Conservation (phyloP, 2,329 filamentous ascomycete genomes). For the Hymenoscyphus fraxineus region DNA sequence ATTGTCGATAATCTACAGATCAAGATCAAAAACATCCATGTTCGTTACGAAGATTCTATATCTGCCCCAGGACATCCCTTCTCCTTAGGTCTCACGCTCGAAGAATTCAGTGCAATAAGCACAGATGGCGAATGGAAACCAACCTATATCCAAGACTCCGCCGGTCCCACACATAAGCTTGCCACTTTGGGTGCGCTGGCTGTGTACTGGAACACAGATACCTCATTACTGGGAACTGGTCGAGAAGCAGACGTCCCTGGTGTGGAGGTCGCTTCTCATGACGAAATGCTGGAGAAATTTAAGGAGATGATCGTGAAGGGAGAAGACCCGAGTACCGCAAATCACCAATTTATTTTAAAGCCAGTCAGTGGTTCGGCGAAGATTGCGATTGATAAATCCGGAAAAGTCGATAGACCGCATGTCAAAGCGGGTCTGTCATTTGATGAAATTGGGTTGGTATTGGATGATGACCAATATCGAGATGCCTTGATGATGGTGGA, state of each 20-base stretch:
- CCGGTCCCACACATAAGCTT: constrained; percentile 83
- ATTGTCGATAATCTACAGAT: constrained; percentile 99
- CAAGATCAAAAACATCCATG: constrained; percentile 95
- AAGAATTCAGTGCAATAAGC: constrained; percentile 95
- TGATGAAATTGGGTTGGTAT: constrained; percentile 94
- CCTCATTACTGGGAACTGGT: constrained; percentile 75
- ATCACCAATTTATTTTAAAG: constrained; percentile 90
- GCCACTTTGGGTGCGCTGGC: constrained; percentile 86
- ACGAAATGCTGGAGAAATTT: constrained; percentile 74
- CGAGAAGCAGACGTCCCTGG: constrained; percentile 62
- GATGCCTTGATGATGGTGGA: constrained; percentile 98
- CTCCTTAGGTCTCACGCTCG: constrained; percentile 83
- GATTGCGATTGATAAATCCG: constrained; percentile 91
- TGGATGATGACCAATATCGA: constrained; percentile 96
- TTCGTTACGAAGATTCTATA: constrained; percentile 96
- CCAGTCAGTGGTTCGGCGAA: constrained; percentile 94
- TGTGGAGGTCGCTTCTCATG: constrained; percentile 62
- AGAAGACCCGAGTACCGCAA: constrained; percentile 50
- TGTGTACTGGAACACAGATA: constrained; percentile 97
- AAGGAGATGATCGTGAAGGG: constrained; percentile 73
- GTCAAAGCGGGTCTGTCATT: constrained; percentile 90
- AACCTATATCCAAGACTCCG: constrained; percentile 88
- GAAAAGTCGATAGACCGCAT: constrained; percentile 72
- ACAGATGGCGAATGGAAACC: constrained; percentile 94
- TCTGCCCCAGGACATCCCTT: constrained; percentile 94